Conservation (phyloP, 2,329 filamentous ascomycete genomes). For the Aspergillus luchuensis region DNA sequence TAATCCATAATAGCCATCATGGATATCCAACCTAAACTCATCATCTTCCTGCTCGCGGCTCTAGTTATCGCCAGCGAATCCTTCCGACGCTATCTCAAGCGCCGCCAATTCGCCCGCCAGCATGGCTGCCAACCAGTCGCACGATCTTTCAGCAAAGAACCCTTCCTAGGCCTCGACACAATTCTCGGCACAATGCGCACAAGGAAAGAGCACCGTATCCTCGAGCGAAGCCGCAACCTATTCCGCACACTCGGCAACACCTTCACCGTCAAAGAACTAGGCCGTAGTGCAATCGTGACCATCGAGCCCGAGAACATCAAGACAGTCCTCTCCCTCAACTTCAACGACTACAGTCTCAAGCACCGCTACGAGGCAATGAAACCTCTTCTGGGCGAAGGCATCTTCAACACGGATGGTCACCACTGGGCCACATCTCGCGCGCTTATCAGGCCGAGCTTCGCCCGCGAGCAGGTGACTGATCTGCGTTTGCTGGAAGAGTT, state of each 20-base stretch:
- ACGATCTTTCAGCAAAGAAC: slow-evolving; percentile 18
- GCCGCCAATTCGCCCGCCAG: slow-evolving; percentile 20
- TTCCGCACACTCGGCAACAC: slow-evolving; percentile 8
- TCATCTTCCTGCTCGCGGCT: background rate
- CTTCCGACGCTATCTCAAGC: slow-evolving; percentile 17
- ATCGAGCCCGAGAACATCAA: slow-evolving; percentile 6
- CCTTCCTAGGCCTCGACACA: slow-evolving; percentile 20
- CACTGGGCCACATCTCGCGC: slow-evolving; percentile 18
- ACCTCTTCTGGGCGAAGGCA: slow-evolving; percentile 16
- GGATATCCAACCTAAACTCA: background rate
- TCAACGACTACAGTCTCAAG: too few species aligned
- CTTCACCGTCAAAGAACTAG: slow-evolving; percentile 19
- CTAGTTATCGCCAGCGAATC: background rate
- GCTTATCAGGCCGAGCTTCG: slow-evolving; percentile 21
- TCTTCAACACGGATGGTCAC: slow-evolving; percentile 20
- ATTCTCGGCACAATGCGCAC: slow-evolving; percentile 6
- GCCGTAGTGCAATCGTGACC: slow-evolving; percentile 24
- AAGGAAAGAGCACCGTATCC: background rate
- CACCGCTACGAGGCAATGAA: too few species aligned
- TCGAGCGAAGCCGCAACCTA: background rate
- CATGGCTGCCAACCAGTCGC: slow-evolving; percentile 20
- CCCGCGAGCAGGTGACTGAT: slow-evolving; percentile 18
- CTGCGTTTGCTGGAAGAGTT: background rate
- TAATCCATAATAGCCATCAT: background rate
- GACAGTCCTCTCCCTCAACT: too few species aligned